A percentile compares a stretch with the other conserved stretches of the same genome.
These are phyloP conservation scores for Teratosphaeriaceae sp. DNA, from an alignment of 2,329 filamentous ascomycete species.

Conservation along the genomic window DNA sequence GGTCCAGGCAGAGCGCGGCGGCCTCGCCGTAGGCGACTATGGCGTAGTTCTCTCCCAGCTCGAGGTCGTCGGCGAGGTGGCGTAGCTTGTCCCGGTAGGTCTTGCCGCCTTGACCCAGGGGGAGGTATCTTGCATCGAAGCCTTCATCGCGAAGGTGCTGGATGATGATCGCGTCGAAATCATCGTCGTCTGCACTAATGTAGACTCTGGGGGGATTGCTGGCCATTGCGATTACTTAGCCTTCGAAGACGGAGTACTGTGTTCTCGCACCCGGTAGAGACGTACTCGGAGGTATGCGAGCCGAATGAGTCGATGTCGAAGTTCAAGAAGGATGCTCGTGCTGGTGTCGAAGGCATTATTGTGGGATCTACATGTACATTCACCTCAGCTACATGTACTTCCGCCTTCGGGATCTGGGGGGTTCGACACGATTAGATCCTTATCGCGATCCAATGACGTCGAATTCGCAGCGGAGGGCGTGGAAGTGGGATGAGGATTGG, in stretches of 20 bases:
- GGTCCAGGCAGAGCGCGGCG: slow-evolving; percentile 34
- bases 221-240: no score
- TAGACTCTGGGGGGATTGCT: slow-evolving; percentile 28
- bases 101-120: slow-evolving; percentile 20
- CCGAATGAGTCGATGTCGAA: slow-evolving; percentile 18
- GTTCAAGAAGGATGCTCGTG: slow-evolving; percentile 18
- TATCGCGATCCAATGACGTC: no score
- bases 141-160: slow-evolving; percentile 37
- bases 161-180: slow-evolving; percentile 33
- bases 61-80: slow-evolving; percentile 34
- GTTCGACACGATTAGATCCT: no score
- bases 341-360: no score
- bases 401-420: no score
- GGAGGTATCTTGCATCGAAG: slow-evolving; percentile 35
- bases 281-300: background rate
- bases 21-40: slow-evolving; percentile 35
- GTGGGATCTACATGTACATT: no score
- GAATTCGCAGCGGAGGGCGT: no score
- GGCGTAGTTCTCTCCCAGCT: slow-evolving; percentile 25
- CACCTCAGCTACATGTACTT: no score
- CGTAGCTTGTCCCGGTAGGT: slow-evolving; percentile 29
- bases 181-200: slow-evolving; percentile 32
- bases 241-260: no score
- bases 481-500: no score
- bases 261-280: background rate